A percentile compares a stretch with the other conserved stretches of the same genome.
These are phyloP conservation scores for Aspergillus bridgeri DNA, from an alignment of 495 filamentous ascomycete species.

Conservation along the genomic window DNA sequence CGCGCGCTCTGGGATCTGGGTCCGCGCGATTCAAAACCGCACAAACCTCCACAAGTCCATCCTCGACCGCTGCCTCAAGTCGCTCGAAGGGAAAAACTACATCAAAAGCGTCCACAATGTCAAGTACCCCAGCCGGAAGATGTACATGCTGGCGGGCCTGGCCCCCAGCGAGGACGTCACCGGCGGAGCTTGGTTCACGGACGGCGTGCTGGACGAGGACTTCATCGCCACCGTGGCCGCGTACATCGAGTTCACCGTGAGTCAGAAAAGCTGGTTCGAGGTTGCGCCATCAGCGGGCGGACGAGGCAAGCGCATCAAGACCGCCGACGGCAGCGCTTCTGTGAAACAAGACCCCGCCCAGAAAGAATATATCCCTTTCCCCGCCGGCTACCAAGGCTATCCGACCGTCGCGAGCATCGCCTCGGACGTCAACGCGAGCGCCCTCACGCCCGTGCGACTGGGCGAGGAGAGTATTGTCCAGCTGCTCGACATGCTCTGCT, in stretches of 20 bases:
- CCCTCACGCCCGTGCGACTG: slow-evolving; percentile 62
- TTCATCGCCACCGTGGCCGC: slow-evolving; percentile 72
- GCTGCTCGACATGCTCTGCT: slow-evolving; percentile 79
- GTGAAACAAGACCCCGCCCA: slow-evolving; percentile 34
- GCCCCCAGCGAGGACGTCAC: slow-evolving; percentile 82
- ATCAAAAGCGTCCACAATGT: slow-evolving; percentile 71
- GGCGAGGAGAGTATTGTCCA: slow-evolving; percentile 70
- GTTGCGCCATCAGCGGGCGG: slow-evolving; percentile 25
- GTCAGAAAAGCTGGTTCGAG: slow-evolving; percentile 64
- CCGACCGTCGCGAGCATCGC: slow-evolving; percentile 73
- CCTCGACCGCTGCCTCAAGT: slow-evolving; percentile 71
- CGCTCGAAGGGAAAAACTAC: slow-evolving; percentile 76
- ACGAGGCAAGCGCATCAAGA: slow-evolving; percentile 42
- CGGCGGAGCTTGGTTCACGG: slow-evolving; percentile 90
- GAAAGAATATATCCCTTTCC: slow-evolving; percentile 56
- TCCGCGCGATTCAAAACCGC: slow-evolving; percentile 67
- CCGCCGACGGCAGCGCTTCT: slow-evolving; percentile 32
- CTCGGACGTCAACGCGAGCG: slow-evolving; percentile 59
- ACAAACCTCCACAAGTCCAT: slow-evolving; percentile 76
- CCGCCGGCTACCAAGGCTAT: slow-evolving; percentile 67
- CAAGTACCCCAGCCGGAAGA: slow-evolving; percentile 58
- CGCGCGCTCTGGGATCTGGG: slow-evolving; percentile 82
- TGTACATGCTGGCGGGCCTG: slow-evolving; percentile 63
- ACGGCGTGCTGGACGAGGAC: slow-evolving; percentile 78
- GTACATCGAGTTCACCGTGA: slow-evolving; percentile 69